phyloP scores from a whole-genome alignment of 192 early-diverging fungal genomes.

The Entomortierella parvispora region DNA sequence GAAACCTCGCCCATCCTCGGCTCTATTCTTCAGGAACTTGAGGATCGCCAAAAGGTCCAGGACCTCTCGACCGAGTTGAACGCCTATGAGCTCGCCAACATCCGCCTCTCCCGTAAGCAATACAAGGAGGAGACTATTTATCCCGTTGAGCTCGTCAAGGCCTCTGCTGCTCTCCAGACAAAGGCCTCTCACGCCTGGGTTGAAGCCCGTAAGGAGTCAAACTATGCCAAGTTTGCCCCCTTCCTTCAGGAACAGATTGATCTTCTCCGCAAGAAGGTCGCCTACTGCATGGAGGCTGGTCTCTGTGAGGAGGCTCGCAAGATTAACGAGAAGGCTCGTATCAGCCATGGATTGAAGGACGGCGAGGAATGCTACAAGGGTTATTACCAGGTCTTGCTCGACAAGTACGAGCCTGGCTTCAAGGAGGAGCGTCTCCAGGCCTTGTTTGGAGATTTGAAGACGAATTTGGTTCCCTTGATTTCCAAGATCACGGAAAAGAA shows the following conservation, averaged over 20 bases:
- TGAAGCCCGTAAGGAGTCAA: slow-evolving; percentile 46
- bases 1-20: slow-evolving; percentile 38
- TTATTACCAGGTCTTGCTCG: slow-evolving; percentile 50
- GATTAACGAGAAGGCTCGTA: slow-evolving; percentile 52
- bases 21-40: slow-evolving; percentile 38
- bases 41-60: slow-evolving; percentile 12
- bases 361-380: slow-evolving; percentile 49
- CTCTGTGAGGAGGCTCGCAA: slow-evolving; percentile 45
- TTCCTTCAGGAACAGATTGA: slow-evolving; percentile 41
- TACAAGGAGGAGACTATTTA: slow-evolving; percentile 35
- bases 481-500: slow-evolving; percentile 53
- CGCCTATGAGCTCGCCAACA: slow-evolving; percentile 43
- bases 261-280: slow-evolving; percentile 34
- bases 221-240: slow-evolving; percentile 51
- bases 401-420: slow-evolving; percentile 51
- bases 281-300: slow-evolving; percentile 35
- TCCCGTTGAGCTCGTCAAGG: slow-evolving; percentile 35
- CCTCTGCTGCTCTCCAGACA: slow-evolving; percentile 22
- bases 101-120: slow-evolving; percentile 23
- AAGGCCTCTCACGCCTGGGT: slow-evolving; percentile 42
- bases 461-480: slow-evolving; percentile 52
- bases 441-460: slow-evolving; percentile 47
- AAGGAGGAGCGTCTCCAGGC: slow-evolving; percentile 44
- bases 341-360: slow-evolving; percentile 28
- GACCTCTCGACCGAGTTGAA: slow-evolving; percentile 38